Percentiles rank a stretch among this genome's conserved stretches.
phyloP scores from a whole-genome alignment of 2,329 filamentous ascomycete species.

The Aspergillus alliaceus region DNA sequence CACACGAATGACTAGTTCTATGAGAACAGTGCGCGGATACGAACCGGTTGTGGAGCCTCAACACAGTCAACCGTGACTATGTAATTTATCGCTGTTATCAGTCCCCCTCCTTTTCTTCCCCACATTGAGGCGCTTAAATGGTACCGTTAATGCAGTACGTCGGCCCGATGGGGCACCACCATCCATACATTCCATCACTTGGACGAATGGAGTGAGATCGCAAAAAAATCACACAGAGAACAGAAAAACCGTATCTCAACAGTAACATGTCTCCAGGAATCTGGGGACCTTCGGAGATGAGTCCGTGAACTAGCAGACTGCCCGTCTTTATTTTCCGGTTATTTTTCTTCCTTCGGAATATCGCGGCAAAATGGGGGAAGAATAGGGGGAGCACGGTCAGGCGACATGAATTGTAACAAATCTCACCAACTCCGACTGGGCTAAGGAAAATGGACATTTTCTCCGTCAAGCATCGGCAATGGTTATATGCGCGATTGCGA shows the following conservation, averaged over 20 bases:
- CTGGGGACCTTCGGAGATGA: background rate
- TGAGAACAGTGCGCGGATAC: background rate
- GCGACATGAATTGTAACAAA: background rate
- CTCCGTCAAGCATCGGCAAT: conserved; percentile 1
- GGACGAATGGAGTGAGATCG: background rate
- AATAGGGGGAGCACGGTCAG: too few relatives aligned
- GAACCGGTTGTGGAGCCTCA: background rate
- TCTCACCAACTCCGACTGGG: background rate
- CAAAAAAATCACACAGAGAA: too few relatives aligned
- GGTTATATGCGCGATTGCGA: conserved; percentile 9
- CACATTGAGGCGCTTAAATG: background rate
- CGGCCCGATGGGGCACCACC: background rate
- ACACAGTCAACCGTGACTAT: background rate
- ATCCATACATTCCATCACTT: background rate
- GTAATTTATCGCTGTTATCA: background rate
- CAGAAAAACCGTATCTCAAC: too few relatives aligned
- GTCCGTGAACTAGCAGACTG: background rate
- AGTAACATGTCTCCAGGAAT: background rate
- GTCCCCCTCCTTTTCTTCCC: background rate
- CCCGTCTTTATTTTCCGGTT: conserved; percentile 8
- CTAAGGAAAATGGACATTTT: background rate
- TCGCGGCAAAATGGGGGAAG: conserved; percentile 13
- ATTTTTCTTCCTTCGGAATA: conserved; percentile 15
- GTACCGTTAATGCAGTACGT: background rate
- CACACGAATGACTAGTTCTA: too few relatives aligned